Percentiles rank a stretch among this genome's conserved stretches.
Evolutionary conservation across 306 rosid species (phyloP).

Genomic region (Ammopiptanthus mongolicus): DNA sequence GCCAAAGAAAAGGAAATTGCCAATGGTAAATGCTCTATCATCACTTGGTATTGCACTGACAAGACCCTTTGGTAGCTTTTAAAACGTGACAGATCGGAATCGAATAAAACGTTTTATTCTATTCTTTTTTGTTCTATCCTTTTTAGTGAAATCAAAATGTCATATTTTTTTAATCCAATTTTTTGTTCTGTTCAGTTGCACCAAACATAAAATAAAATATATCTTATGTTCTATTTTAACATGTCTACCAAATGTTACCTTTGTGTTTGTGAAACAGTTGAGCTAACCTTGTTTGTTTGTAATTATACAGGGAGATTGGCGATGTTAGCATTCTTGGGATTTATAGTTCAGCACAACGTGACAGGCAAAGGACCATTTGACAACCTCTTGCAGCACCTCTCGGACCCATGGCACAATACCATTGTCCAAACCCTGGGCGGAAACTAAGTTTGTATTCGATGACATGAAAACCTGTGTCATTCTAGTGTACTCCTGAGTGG

Average conservation of each 20-base stretch:
- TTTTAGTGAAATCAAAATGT: no score
- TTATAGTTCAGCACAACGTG: conserved; percentile 82
- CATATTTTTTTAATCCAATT: no score
- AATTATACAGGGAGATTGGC: conserved; percentile 77
- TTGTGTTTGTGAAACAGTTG: not conserved
- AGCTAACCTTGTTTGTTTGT: not conserved
- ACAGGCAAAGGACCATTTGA: conserved; percentile 93
- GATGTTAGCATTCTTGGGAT: conserved; percentile 97
- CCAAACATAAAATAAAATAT: no score
- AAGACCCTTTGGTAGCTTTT: no score
- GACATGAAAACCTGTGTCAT: conserved; percentile 26
- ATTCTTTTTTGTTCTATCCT: no score
- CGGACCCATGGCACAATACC: conserved; percentile 99
- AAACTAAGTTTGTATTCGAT: not conserved
- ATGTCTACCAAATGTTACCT: no score
- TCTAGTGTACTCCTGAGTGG: conserved; percentile 31
- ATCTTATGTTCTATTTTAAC: no score
- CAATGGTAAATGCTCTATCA: conserved; percentile 45
- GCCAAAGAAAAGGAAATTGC: conserved; percentile 98
- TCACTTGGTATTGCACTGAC: not conserved
- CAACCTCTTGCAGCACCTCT: conserved; percentile 88
- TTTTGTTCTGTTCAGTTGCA: no score
- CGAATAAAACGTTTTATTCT: no score
- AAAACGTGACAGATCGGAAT: no score
- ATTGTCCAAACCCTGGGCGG: conserved; percentile 70